A percentile compares a stretch with the other conserved stretches of the same genome.
These are phyloP conservation scores for Rheum nobile DNA, from an alignment of 148 eudicot species.

Conservation along the genomic window DNA sequence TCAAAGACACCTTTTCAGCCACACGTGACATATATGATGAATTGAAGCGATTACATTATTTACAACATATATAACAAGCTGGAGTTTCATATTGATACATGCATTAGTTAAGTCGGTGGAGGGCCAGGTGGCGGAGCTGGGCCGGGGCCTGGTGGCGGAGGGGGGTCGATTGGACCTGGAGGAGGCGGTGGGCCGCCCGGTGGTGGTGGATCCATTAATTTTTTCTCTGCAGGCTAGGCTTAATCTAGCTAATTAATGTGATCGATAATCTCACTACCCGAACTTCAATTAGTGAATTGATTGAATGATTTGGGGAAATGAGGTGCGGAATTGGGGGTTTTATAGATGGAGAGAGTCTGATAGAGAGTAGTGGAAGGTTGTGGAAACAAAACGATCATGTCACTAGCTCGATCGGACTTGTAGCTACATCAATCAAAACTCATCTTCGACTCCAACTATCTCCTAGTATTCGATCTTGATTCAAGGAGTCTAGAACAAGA, in stretches of 20 bases:
- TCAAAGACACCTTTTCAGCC: too few species aligned
- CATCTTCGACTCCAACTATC: too few species aligned
- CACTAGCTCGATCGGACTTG: background rate
- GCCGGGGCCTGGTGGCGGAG: slow-evolving; percentile 3
- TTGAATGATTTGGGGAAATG: background rate
- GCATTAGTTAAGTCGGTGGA: background rate
- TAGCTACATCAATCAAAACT: background rate
- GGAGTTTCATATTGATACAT: too few species aligned
- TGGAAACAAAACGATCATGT: background rate
- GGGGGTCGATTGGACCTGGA: background rate
- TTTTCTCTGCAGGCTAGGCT: background rate
- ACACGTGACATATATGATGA: too few species aligned
- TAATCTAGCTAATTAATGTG: too few species aligned
- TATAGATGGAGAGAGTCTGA: too few species aligned
- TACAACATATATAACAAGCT: too few species aligned
- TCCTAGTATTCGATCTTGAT: too few species aligned
- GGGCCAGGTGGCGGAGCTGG: background rate
- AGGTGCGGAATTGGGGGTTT: background rate
- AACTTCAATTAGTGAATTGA: background rate
- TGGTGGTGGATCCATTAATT: background rate
- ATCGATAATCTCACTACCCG: too few species aligned
- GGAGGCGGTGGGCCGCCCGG: slow-evolving; percentile 3
- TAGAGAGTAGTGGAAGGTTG: background rate
- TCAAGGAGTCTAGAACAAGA: too few species aligned
- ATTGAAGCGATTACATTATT: too few species aligned